Percentiles rank a stretch among this genome's conserved stretches.
These are phyloP conservation scores for Grosmannia serpens DNA, from an alignment of 2,329 filamentous ascomycete species.

Conservation along the genomic window DNA sequence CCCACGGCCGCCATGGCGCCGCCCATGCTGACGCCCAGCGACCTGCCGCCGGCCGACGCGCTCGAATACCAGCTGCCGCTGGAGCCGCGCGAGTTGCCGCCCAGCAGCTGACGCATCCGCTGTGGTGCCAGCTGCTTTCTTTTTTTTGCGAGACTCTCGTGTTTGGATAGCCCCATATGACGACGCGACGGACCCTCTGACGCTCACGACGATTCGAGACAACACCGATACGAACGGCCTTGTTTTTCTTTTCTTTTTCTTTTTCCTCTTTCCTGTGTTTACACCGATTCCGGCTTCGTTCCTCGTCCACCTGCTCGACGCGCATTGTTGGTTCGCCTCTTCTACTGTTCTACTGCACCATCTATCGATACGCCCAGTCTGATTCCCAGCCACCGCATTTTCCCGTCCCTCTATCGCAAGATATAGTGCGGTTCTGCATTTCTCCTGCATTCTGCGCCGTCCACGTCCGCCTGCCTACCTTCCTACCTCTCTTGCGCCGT, in stretches of 20 bases:
- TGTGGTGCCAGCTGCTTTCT: background rate
- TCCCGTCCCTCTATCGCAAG: background rate
- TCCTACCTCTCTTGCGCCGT: too few relatives aligned
- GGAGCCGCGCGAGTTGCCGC: background rate
- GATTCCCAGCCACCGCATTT: constrained; percentile 13
- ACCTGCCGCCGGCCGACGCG: background rate
- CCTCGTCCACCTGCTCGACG: background rate
- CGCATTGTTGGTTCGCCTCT: background rate
- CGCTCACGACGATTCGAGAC: background rate
- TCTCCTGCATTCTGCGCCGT: background rate
- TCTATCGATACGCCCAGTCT: background rate
- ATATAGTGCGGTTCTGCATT: background rate
- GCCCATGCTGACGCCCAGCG: too few relatives aligned
- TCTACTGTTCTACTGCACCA: background rate
- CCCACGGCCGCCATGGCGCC: too few relatives aligned
- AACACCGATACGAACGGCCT: background rate
- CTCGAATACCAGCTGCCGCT: background rate
- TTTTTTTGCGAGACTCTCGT: background rate
- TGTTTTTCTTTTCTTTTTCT: background rate
- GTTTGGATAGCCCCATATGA: constrained; percentile 4
- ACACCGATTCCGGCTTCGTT: background rate
- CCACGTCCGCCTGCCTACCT: too few relatives aligned
- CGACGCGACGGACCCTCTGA: background rate
- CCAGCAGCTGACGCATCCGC: background rate
- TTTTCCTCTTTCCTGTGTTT: background rate